phyloP scores from a whole-genome alignment of 257 asterid species.

The Solanum chmielewskii region DNA sequence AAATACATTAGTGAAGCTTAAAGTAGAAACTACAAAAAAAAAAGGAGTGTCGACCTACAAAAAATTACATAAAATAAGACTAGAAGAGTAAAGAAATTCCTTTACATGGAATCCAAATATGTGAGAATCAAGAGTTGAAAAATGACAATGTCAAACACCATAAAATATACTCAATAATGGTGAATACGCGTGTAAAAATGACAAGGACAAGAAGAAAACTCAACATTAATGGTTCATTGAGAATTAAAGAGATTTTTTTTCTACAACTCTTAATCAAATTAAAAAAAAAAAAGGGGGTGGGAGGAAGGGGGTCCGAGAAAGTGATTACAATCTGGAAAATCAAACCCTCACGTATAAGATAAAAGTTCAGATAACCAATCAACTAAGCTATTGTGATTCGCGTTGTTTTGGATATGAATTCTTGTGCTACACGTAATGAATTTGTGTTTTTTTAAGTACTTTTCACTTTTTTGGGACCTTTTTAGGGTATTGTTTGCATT shows the following conservation, averaged over 20 bases:
- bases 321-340: no score
- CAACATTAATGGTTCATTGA: background rate
- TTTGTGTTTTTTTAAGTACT: background rate
- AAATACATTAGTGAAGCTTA: background rate
- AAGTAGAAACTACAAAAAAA: background rate
- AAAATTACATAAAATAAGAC: background rate
- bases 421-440: background rate
- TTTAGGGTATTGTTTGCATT: background rate
- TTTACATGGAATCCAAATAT: background rate
- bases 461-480: background rate
- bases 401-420: background rate
- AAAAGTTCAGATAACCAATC: no score
- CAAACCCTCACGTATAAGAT: no score
- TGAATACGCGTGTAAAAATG: background rate
- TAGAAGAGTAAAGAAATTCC: background rate
- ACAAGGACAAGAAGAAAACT: background rate
- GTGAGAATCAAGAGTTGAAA: background rate
- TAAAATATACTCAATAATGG: background rate
- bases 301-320: rapidly evolving
- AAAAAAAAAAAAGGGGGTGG: no score
- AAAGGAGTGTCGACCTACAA: background rate
- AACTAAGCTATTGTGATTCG: no score
- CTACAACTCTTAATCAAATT: no score
- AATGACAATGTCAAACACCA: background rate
- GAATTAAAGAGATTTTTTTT: background rate